These are phyloP conservation scores for Elsinoe batatas DNA, from an alignment of 2,329 filamentous ascomycete genomes.

Conservation along the genomic window DNA sequence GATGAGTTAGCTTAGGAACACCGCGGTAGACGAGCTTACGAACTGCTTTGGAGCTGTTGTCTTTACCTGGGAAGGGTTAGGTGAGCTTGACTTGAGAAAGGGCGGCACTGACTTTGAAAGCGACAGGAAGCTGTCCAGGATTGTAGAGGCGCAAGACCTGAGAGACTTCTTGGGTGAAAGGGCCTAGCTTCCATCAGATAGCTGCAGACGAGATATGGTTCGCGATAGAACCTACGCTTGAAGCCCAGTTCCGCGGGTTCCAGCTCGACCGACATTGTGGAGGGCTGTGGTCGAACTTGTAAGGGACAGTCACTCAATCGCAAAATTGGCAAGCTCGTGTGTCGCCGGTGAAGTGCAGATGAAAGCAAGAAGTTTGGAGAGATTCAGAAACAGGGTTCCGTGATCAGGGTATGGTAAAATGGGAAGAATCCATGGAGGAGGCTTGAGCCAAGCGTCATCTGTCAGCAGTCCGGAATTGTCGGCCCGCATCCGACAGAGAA, in stretches of 20 bases:
- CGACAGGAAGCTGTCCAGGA: conserved; percentile 47
- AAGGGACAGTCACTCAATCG: too few species aligned
- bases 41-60: conserved; percentile 99
- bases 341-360: neutral
- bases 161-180: conserved; percentile 55
- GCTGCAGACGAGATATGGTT: neutral
- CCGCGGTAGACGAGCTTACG: conserved; percentile 26
- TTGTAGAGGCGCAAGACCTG: conserved; percentile 52
- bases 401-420: neutral
- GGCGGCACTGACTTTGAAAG: conserved; percentile 48
- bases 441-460: neutral
- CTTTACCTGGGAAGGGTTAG: conserved; percentile 62
- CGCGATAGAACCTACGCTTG: conserved; percentile 55
- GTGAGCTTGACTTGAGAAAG: neutral
- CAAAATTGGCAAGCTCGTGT: too few species aligned
- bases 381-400: neutral
- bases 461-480: neutral
- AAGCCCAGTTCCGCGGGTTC: conserved; percentile 87
- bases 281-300: too few species aligned
- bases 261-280: conserved; percentile 86
- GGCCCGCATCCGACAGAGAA: neutral
- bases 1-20: conserved; percentile 10
- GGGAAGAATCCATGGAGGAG: neutral
- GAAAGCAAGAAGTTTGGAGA: neutral
- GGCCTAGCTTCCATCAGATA: conserved; percentile 34